Evolutionary conservation across 2,329 filamentous ascomycete species (phyloP).

Genomic region (Camptophora hylomeconis): DNA sequence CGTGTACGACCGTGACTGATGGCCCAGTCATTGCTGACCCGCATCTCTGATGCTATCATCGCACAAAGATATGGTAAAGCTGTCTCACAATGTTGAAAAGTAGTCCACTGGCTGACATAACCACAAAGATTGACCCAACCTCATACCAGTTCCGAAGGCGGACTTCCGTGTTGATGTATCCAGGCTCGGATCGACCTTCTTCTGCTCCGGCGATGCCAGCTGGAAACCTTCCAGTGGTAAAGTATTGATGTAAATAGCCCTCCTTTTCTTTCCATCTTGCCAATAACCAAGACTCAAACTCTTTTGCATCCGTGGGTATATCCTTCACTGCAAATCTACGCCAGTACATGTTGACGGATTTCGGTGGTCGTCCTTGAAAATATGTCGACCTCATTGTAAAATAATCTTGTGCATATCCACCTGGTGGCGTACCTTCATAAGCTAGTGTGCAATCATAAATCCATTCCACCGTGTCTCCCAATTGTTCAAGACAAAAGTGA

Average conservation of each 20-base stretch:
- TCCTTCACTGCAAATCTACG: slow-evolving; percentile 66
- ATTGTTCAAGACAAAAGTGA: slow-evolving; percentile 47
- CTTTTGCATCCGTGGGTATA: slow-evolving; percentile 64
- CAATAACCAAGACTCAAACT: slow-evolving; percentile 76
- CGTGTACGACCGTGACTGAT: too few species aligned
- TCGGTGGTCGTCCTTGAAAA: slow-evolving; percentile 76
- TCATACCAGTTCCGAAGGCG: slow-evolving; percentile 30
- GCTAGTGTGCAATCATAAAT: slow-evolving; percentile 75
- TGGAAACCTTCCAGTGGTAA: slow-evolving; percentile 67
- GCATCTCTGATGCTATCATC: too few species aligned
- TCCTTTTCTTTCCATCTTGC: slow-evolving; percentile 91
- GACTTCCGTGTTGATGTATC: slow-evolving; percentile 32
- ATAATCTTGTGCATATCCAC: slow-evolving; percentile 76
- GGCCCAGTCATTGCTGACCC: too few species aligned
- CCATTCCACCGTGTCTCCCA: slow-evolving; percentile 47
- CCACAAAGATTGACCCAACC: slow-evolving; percentile 30
- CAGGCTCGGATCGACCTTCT: slow-evolving; percentile 22
- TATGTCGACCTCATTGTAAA: slow-evolving; percentile 82
- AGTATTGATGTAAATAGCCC: slow-evolving; percentile 69
- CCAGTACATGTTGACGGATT: slow-evolving; percentile 96
- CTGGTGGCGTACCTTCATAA: slow-evolving; percentile 86
- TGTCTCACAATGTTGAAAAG: slow-evolving; percentile 19
- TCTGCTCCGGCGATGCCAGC: slow-evolving; percentile 41
- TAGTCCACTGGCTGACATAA: slow-evolving; percentile 23
- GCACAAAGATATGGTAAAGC: too few species aligned